A percentile compares a stretch with the other conserved stretches of the same genome.
phyloP scores from a whole-genome alignment of 2,329 filamentous ascomycete species.

The Hypoxylon sp. region DNA sequence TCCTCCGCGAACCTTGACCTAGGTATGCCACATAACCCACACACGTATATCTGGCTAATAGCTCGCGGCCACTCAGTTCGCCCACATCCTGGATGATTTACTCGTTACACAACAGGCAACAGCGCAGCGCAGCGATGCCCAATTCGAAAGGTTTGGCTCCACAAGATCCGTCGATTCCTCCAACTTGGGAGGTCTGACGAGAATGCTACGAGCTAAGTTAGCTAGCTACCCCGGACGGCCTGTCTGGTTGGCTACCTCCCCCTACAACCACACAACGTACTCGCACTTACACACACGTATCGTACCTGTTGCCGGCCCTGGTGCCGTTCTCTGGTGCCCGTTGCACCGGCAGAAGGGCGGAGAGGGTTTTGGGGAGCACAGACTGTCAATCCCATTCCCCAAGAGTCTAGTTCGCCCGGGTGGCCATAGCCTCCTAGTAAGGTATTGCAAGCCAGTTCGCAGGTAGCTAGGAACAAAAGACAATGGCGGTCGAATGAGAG shows the following conservation, averaged over 20 bases:
- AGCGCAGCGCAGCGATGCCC: constrained; percentile 41
- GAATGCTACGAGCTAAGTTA: constrained; percentile 31
- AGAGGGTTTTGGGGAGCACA: constrained; percentile 36
- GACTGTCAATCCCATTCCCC: constrained; percentile 39
- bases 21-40: constrained; percentile 43
- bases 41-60: constrained; percentile 45
- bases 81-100: constrained; percentile 35
- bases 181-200: constrained; percentile 34
- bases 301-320: constrained; percentile 20
- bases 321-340: constrained; percentile 2
- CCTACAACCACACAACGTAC: constrained; percentile 32
- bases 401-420: constrained; percentile 33
- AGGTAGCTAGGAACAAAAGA: constrained; percentile 43
- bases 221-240: constrained; percentile 20
- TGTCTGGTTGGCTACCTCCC: constrained; percentile 28
- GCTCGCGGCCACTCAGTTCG: constrained; percentile 35
- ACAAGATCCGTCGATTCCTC: constrained; percentile 44
- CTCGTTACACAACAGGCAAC: constrained; percentile 42
- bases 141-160: constrained; percentile 37
- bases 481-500: constrained; percentile 39
- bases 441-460: constrained; percentile 39
- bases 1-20: constrained; percentile 41
- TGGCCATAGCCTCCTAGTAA: constrained; percentile 24
- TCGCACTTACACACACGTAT: constrained; percentile 20
- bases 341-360: constrained; percentile 22